A percentile compares a stretch with the other conserved stretches of the same genome.
Conservation (phyloP, 2,329 filamentous ascomycete genomes). For the Cadophora sp. region DNA sequence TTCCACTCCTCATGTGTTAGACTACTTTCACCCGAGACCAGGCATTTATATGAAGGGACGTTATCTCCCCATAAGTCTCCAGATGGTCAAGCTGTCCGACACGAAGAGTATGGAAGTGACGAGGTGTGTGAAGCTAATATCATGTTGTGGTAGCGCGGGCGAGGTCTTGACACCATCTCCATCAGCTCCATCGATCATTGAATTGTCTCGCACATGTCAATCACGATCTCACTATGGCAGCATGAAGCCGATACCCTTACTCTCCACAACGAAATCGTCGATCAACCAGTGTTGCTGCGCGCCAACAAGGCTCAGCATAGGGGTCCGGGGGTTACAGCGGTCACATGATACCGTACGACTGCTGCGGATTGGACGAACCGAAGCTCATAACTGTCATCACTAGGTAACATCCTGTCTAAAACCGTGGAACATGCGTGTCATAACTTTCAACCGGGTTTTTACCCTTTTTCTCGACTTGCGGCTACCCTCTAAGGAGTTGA, state of each 20-base stretch:
- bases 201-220: background rate
- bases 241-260: background rate
- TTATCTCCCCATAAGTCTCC: background rate
- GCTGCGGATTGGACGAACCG: background rate
- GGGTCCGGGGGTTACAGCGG: background rate
- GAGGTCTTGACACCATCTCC: background rate
- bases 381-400: background rate
- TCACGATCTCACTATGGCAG: background rate
- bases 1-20: background rate
- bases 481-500: background rate
- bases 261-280: background rate
- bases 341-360: background rate
- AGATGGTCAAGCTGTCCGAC: conserved; percentile 3
- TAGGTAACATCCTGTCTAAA: too few relatives aligned
- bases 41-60: conserved; percentile 7
- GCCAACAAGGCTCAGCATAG: too few relatives aligned
- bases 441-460: background rate
- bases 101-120: background rate
- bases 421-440: background rate
- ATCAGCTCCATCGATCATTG: background rate
- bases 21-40: background rate
- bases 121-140: too few relatives aligned
- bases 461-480: background rate
- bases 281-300: background rate
- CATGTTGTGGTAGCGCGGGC: background rate